Base-by-base conservation (phyloP, 139 green algal genomes). In the Chlamydomonas asymmetrica region DNA sequence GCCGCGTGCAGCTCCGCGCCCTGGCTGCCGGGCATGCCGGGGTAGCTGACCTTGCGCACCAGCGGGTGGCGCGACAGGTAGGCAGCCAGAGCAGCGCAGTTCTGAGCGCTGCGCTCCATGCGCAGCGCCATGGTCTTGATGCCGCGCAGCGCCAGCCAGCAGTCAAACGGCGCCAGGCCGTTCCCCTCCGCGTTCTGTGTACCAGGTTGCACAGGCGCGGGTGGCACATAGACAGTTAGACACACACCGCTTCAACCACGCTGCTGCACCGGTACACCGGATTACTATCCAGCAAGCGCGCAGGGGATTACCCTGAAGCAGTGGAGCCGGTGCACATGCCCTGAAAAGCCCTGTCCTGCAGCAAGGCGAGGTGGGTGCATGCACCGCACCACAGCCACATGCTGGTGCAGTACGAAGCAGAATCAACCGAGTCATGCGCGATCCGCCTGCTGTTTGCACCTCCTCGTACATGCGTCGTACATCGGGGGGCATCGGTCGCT, bases 111-210 rank as follows among this genome's bases (percentile, higher is more conserved):
- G 31, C 80, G 76, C 84, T 98, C 91, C 90, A 99, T 96, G 49
- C 97, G 90, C 70, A 99, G 82, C 0, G 87, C 76, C 95, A 99
- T 98, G 62, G 96, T 99, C 79, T 98, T 98, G 16, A 99, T 80
- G 34, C 96, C 97, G 2, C 97, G 87, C 48, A 98, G 75, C 8
- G 85, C 84, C 52, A 99, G 90, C 96, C 96, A 99, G 88, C 93
- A 98, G 75, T 99, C 97, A 74, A 98, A 97, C 23, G 96, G 97
- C 0, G 86, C 89, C 57, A 99, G 89, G 6, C 77, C 87, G 0
- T 86, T 84, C 8, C 96, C 96, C 78, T 98, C 94, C 0, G 96
- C 94, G 75, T 99, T 99, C 89, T 91, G 78, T 13, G 48, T 18
- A 38, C 2, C 40, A 13, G n/a, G n/a, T n/a, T n/a, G n/a, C 9